Base-by-base conservation (phyloP, 768 basidiomycete genomes). In the Kwoniella europaea region DNA sequence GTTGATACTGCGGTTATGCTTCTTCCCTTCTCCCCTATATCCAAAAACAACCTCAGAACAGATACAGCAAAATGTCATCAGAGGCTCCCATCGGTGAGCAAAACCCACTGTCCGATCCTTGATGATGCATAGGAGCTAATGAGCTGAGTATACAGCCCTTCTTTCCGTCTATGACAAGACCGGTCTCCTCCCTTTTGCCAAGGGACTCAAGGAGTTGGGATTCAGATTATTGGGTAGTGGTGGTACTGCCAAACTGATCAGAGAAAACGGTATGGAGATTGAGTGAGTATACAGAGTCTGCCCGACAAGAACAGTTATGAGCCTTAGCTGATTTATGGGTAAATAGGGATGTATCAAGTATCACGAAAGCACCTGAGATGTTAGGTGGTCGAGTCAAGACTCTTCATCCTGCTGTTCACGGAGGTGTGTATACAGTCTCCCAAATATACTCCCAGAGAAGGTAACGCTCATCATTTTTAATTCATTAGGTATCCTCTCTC, bases 341-440 rank as follows among this genome's bases (percentile, higher is more conserved):
- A 4, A 46, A 6, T 76, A 99, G 97, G 73, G 97, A 99, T 88
- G 94, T 99, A 65, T 92, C 96, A 4, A 91, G 93, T 81, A 91
- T 98, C 84, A 98, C 97, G 60, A 96, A 95, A 79, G 94, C 94
- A 0, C 96, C 97, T 4, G 97, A 99, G 84, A 98, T 99, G 95
- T 88, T 99, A 3, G 96, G 97, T 64, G 97, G 97, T 27, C 88
- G 97, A 76, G 97, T 98, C 67, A 98, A 99, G 86, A 99, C 97
- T 2, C 89, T 99, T 10, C 97, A 99, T 79, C 97, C 97, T 57
- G 94, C 92, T 13, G 93, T 99, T 20, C 97, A 99, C 78, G 97
- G 97, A 82, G 97, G 95, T 94, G 76, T 53, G 85, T 80, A 12
- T 16, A 24, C 42, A 10, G 29, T 22, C 41, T 22, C 2, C 4